phyloP scores from a whole-genome alignment of 2,329 filamentous ascomycete species.

The Fusarium acutatum region DNA sequence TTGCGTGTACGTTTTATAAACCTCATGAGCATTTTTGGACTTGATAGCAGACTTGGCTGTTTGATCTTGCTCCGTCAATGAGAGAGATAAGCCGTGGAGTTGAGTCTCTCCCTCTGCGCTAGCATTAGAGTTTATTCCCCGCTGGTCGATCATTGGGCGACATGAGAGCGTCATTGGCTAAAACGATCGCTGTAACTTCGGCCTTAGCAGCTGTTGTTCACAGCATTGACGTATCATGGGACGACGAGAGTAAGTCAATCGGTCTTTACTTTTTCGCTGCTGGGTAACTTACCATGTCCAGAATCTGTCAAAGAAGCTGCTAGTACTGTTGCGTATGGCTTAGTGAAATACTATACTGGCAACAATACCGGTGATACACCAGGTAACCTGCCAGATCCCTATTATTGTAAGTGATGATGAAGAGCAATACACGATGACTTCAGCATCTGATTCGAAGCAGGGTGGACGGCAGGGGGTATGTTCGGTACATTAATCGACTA shows the following conservation, averaged over 20 bases:
- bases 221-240: conserved; percentile 30
- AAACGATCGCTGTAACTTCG: conserved; percentile 10
- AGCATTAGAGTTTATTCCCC: background rate
- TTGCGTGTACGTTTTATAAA: background rate
- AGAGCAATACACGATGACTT: background rate
- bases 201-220: conserved; percentile 15
- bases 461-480: conserved; percentile 80
- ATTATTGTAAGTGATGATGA: conserved; percentile 64
- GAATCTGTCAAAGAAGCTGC: conserved; percentile 61
- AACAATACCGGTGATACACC: conserved; percentile 67
- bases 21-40: background rate
- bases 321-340: conserved; percentile 56
- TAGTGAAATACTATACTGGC: conserved; percentile 62
- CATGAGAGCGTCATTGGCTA: conserved; percentile 10
- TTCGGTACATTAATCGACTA: conserved; percentile 78
- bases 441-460: conserved; percentile 31
- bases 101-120: background rate
- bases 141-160: background rate
- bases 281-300: conserved; percentile 33
- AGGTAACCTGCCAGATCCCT: conserved; percentile 66
- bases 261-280: background rate
- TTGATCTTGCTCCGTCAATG: background rate
- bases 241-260: conserved; percentile 30
- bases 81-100: background rate
- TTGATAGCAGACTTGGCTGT: background rate